Evolutionary conservation across 257 asterid species (phyloP).

Genomic region (Perilla frutescens): DNA sequence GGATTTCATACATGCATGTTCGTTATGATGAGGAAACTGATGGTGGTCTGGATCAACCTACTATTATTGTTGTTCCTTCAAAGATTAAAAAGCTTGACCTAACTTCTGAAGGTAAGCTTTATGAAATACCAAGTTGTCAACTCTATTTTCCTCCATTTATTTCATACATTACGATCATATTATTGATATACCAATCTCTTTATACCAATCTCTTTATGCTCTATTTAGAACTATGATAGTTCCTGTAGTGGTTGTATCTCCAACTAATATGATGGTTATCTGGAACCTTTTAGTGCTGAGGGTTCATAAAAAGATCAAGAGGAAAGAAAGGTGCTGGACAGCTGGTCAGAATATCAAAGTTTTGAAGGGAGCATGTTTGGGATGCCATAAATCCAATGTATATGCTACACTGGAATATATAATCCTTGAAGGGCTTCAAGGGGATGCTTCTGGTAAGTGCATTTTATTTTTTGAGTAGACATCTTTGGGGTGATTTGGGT

Average conservation of each 20-base stretch:
- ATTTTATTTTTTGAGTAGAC: background rate
- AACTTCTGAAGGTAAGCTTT: constrained; percentile 59
- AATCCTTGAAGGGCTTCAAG: constrained; percentile 64
- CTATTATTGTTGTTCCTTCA: constrained; percentile 42
- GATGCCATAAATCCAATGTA: constrained; percentile 47
- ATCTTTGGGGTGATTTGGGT: background rate
- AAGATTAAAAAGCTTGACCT: constrained; percentile 52
- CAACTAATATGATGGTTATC: constrained; percentile 17
- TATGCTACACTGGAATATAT: constrained; percentile 73
- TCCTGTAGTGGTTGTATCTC: constrained; percentile 3
- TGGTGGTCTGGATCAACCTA: constrained; percentile 62
- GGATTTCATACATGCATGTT: constrained; percentile 69
- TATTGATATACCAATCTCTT: background rate
- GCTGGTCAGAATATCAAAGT: constrained; percentile 73
- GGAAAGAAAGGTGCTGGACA: constrained; percentile 60
- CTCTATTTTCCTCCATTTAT: background rate
- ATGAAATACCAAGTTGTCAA: background rate
- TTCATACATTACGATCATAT: background rate
- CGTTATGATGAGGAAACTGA: constrained; percentile 59
- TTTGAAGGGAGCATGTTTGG: constrained; percentile 72
- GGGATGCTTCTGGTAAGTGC: constrained; percentile 70
- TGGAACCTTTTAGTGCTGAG: constrained; percentile 53
- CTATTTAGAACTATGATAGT: background rate
- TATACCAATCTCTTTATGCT: background rate
- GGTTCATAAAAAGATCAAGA: constrained; percentile 57